Base-by-base conservation (phyloP, 768 basidiomycete species). In the Amanita rubescens region DNA sequence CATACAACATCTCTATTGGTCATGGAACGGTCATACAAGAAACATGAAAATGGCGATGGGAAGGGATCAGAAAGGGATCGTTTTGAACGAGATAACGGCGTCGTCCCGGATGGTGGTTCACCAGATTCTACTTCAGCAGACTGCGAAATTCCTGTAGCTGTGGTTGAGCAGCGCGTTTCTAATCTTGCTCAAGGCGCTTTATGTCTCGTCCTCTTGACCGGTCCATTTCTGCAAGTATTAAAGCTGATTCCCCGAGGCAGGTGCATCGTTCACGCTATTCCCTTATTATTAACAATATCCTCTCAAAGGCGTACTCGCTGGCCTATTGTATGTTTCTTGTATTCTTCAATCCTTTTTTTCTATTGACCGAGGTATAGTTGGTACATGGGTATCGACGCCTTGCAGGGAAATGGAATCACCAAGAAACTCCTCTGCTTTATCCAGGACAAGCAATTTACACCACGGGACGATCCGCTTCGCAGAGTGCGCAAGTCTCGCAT, bases 151-250 rank as follows among this genome's bases (percentile, higher is more conserved):
- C 84, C 87, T 1, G 58, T 89, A 7, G 79, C 79, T 0, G 88
- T 96, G 1, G 88, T 96, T 3, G 94, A 97, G 64, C 94, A 96
- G 68, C 78, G 94, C n/a, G 82, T 91, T 10, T 94, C 91, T 7
- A 94, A 96, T 64, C 75, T 96, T 17, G 85, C 83, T 0, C 89
- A 96, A 66, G 91, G 94, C 19, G 67, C 80, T 11, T 67, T 91
- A 32, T 90, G 81, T 62, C 76, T 96, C 6, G 82, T 92, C 15
- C 75, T 94, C 19, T 80, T 96, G 57, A 84, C 82, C 0, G 80
- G 83, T 0, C 94, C 93, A 0, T 88, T 96, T 64, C 66, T 96
- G 42, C 86, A 88, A 59, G 74, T 94, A 20, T 69, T 95, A 24
- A 75, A 78, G 34, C 72, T 91, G 55, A 89, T 96, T 54, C 91